These are phyloP conservation scores for Vigna mungo DNA, from an alignment of 306 rosid species.

Conservation along the genomic window DNA sequence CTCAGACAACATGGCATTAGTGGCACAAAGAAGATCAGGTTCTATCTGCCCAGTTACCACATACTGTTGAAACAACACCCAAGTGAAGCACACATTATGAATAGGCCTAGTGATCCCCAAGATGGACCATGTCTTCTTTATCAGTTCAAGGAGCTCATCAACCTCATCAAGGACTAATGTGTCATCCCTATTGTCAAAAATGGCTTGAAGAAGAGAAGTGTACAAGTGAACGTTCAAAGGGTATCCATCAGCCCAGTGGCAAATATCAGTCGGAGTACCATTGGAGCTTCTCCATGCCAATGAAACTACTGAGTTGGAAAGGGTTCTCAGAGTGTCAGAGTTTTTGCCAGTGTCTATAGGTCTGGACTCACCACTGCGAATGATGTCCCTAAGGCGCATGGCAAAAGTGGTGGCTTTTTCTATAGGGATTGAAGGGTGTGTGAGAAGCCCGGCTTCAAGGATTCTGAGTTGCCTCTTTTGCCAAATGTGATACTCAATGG, in stretches of 20 bases:
- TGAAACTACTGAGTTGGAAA: constrained; percentile 85
- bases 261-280: constrained; percentile 83
- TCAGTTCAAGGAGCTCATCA: constrained; percentile 87
- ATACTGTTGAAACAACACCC: constrained; percentile 86
- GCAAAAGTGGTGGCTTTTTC: constrained; percentile 72
- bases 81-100: constrained; percentile 83
- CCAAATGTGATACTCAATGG: constrained; percentile 84
- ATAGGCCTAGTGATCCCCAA: constrained; percentile 71
- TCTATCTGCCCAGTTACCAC: constrained; percentile 76
- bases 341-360: constrained; percentile 77
- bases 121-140: constrained; percentile 89
- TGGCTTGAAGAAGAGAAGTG: constrained; percentile 69
- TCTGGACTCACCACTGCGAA: constrained; percentile 49
- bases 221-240: constrained; percentile 83
- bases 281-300: constrained; percentile 83
- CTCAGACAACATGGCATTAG: constrained; percentile 76
- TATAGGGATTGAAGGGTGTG: constrained; percentile 69
- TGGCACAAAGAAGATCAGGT: constrained; percentile 80
- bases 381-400: constrained; percentile 72
- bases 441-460: constrained; percentile 77
- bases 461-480: constrained; percentile 85
- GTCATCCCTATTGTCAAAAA: constrained; percentile 84
- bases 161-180: constrained; percentile 90
- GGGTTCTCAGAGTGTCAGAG: constrained; percentile 89
- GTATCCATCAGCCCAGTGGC: constrained; percentile 97